Evolutionary conservation across 2,329 filamentous ascomycete genomes (phyloP).

Genomic region (Cercospora sp.): DNA sequence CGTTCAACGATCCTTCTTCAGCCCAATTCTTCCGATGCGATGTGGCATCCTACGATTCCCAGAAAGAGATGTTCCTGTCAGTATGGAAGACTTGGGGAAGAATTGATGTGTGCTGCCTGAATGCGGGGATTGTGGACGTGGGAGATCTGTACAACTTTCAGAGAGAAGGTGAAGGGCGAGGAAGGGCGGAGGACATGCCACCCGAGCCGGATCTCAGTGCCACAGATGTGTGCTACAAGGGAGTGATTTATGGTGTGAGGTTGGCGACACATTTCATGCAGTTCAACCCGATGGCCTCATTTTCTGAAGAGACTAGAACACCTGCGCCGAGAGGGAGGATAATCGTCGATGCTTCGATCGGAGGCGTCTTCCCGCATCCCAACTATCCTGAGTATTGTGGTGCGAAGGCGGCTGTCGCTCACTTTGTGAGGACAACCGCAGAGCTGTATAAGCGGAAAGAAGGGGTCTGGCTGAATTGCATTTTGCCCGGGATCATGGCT

Average conservation of each 20-base stretch:
- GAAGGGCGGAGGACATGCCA: constrained; percentile 39
- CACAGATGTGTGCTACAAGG: constrained; percentile 55
- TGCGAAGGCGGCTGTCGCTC: constrained; percentile 52
- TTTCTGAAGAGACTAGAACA: background rate
- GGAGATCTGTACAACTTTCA: constrained; percentile 47
- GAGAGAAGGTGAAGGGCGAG: background rate
- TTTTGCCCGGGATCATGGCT: constrained; percentile 50
- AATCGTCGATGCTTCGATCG: constrained; percentile 38
- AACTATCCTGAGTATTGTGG: constrained; percentile 53
- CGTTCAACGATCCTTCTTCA: constrained; percentile 31
- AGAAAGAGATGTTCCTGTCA: constrained; percentile 45
- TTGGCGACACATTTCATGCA: constrained; percentile 57
- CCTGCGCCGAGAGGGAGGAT: background rate
- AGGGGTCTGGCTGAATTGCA: constrained; percentile 44
- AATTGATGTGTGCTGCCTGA: constrained; percentile 52
- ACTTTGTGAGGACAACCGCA: constrained; percentile 45
- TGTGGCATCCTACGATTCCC: constrained; percentile 50
- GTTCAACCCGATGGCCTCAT: constrained; percentile 43
- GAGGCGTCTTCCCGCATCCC: constrained; percentile 47
- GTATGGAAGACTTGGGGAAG: constrained; percentile 49
- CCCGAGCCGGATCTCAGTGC: constrained; percentile 48
- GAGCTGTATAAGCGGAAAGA: constrained; percentile 40
- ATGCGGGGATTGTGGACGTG: constrained; percentile 53
- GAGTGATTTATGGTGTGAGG: constrained; percentile 52
- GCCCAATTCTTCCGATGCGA: constrained; percentile 50